Percentiles rank a stretch among this genome's conserved stretches.
phyloP scores from a whole-genome alignment of 2,329 filamentous ascomycete species.

The Claviceps sp. region DNA sequence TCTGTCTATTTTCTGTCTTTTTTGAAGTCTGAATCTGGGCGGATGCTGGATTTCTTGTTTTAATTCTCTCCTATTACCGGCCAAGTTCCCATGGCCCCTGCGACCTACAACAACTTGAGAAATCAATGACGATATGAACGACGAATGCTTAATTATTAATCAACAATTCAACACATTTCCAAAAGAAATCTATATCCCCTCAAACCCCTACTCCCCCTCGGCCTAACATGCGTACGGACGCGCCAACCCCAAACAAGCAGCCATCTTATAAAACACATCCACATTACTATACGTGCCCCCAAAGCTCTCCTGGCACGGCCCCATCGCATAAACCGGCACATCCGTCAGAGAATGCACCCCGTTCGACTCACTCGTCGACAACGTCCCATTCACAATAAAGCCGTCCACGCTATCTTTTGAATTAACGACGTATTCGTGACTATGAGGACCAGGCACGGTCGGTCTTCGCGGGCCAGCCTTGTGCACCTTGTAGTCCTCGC shows the following conservation, averaged over 20 bases:
- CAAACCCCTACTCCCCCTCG: conserved; percentile 3
- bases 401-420: conserved; percentile 52
- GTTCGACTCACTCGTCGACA: conserved; percentile 47
- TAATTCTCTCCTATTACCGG: no score
- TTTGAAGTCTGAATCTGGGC: no score
- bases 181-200: neutral
- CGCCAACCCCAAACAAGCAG: conserved; percentile 48
- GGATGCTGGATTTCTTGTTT: no score
- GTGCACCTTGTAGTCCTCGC: conserved; percentile 64
- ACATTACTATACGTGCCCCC: conserved; percentile 57
- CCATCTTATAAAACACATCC: conserved; percentile 64
- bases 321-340: conserved; percentile 64
- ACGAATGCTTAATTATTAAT: no score
- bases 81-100: no score
- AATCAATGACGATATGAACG: no score
- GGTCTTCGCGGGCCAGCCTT: conserved; percentile 49
- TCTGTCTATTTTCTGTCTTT: no score
- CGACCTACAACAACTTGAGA: no score
- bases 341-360: conserved; percentile 72
- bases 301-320: conserved; percentile 67
- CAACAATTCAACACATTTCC: no score
- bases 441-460: conserved; percentile 38
- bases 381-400: conserved; percentile 62
- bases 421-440: conserved; percentile 52
- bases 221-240: conserved; percentile 8